Evolutionary conservation across 1,139 yeast species (phyloP).

Genomic region (Geotrichum fermentans): DNA sequence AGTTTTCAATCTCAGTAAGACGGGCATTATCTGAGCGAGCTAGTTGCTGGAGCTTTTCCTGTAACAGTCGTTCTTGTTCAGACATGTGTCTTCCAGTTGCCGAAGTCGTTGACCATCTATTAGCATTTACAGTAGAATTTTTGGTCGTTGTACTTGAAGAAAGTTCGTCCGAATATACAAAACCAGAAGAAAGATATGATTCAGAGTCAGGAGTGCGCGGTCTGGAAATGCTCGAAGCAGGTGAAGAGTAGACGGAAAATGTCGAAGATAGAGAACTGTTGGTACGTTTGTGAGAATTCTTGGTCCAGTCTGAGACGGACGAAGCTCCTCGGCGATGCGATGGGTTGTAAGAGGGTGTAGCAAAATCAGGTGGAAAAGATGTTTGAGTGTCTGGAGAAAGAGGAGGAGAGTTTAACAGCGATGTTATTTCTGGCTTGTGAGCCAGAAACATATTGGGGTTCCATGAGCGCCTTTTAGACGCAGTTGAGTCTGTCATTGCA

Average conservation of each 20-base stretch:
- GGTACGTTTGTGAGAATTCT: constrained; percentile 5
- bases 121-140: not conserved
- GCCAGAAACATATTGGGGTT: constrained; percentile 8
- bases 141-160: not conserved
- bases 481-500: not conserved
- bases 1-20: constrained; percentile 16
- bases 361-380: not conserved
- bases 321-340: constrained; percentile 1
- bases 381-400: not conserved
- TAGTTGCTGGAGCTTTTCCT: constrained; percentile 31
- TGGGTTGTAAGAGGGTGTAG: not conserved
- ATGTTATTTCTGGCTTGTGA: not conserved
- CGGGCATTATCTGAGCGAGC: constrained; percentile 37
- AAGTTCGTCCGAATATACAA: too few species aligned
- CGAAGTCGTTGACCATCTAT: constrained; percentile 9
- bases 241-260: constrained; percentile 4
- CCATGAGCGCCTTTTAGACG: constrained; percentile 11
- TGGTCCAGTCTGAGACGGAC: constrained; percentile 6
- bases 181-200: not conserved
- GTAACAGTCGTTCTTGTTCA: constrained; percentile 30
- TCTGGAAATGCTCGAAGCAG: constrained; percentile 7
- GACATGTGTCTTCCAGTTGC: constrained; percentile 5
- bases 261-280: constrained; percentile 10
- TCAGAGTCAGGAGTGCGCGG: constrained; percentile 12
- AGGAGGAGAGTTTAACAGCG: not conserved